A percentile compares a stretch with the other conserved stretches of the same genome.
Conservation (phyloP, 1,139 yeast species). For the Sugiyamaella pinicola region DNA sequence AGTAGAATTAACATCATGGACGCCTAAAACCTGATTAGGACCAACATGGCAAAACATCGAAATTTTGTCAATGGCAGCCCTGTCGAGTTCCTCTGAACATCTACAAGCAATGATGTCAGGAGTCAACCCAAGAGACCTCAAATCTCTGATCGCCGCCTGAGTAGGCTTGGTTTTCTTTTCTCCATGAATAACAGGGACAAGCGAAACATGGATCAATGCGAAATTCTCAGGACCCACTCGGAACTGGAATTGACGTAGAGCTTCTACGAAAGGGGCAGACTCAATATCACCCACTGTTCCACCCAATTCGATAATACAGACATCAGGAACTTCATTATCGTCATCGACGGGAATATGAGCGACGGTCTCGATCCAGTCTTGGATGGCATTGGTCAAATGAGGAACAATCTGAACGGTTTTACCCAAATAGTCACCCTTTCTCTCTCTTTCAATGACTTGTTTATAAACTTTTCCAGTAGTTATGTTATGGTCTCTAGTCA, state of each 20-base stretch:
- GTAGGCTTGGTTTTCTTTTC: slow-evolving; percentile 99
- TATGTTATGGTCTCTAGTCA: slow-evolving; percentile 92
- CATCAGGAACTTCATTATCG: slow-evolving; percentile 81
- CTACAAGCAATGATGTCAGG: slow-evolving; percentile 99
- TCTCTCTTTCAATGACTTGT: slow-evolving; percentile 89
- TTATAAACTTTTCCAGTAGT: slow-evolving; percentile 98
- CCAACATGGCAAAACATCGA: slow-evolving; percentile 99
- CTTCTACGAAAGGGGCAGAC: slow-evolving; percentile 98
- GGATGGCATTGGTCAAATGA: slow-evolving; percentile 94
- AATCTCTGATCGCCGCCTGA: slow-evolving; percentile 96
- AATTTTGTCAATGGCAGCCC: slow-evolving; percentile 85
- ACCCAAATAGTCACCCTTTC: slow-evolving; percentile 96
- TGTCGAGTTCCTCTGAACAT: slow-evolving; percentile 81
- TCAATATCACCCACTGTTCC: slow-evolving; percentile 99
- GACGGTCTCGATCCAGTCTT: slow-evolving; percentile 97
- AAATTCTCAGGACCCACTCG: slow-evolving; percentile 93
- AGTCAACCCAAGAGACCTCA: slow-evolving; percentile 89
- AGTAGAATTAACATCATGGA: slow-evolving; percentile 95
- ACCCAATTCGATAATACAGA: slow-evolving; percentile 95
- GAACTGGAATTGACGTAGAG: slow-evolving; percentile 97
- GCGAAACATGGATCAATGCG: slow-evolving; percentile 93
- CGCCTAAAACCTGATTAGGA: slow-evolving; percentile 94
- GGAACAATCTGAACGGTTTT: slow-evolving; percentile 99
- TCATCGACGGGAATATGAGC: slow-evolving; percentile 91
- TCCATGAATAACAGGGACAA: slow-evolving; percentile 96